These are phyloP conservation scores for Parietaria judaica DNA, from an alignment of 306 rosid genomes.

Conservation along the genomic window DNA sequence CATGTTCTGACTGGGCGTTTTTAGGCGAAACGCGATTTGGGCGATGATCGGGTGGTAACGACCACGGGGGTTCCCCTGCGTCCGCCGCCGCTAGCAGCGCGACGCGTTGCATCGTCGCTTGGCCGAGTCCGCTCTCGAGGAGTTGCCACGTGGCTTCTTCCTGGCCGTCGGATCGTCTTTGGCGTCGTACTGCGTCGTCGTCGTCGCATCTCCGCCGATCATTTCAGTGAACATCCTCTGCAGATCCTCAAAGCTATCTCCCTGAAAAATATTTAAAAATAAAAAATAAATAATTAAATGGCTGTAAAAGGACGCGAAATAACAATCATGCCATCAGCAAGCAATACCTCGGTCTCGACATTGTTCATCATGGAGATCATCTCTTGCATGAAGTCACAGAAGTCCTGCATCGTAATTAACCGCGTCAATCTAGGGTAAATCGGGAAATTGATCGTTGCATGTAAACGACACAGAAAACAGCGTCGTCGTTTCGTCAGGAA, in stretches of 20 bases:
- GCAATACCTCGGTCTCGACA: constrained; percentile 66
- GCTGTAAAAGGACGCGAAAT: neutral
- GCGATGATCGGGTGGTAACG: neutral
- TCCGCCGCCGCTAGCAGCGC: constrained; percentile 27
- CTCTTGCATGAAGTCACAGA: constrained; percentile 86
- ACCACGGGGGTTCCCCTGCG: constrained; percentile 1
- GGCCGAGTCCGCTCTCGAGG: constrained; percentile 29
- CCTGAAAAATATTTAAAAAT: constrained; percentile 27
- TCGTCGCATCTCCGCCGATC: constrained; percentile 62
- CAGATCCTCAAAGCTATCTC: constrained; percentile 79
- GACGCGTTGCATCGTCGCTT: constrained; percentile 53
- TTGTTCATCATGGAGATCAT: constrained; percentile 89
- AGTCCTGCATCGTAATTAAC: constrained; percentile 42
- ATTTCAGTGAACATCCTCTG: constrained; percentile 79
- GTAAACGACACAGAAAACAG: too few species aligned
- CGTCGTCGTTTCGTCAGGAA: too few species aligned
- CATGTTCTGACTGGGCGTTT: neutral
- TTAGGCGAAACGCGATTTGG: neutral
- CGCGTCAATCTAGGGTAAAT: neutral
- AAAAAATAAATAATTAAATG: neutral
- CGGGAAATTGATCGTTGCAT: neutral
- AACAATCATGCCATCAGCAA: neutral
- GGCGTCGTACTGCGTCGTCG: constrained; percentile 27
- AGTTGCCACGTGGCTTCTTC: constrained; percentile 44
- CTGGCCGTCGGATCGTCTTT: constrained; percentile 35